Conservation (phyloP, 805 yeast species). For the Kurtzmaniella cleridarum region DNA sequence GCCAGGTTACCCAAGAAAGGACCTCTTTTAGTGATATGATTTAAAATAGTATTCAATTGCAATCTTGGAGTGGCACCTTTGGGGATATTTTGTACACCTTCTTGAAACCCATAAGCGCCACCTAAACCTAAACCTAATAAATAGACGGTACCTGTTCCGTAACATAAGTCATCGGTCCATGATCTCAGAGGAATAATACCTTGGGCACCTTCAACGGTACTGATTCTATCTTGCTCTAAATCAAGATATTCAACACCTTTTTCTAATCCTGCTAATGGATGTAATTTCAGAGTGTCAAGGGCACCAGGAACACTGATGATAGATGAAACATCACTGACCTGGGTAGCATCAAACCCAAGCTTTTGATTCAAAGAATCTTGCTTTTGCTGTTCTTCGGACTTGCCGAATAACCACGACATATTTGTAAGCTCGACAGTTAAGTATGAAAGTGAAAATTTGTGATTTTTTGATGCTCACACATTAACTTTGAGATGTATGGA, state of each 20-base stretch:
- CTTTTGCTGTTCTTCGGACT: conserved; percentile 15
- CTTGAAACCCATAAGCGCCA: conserved; percentile 82
- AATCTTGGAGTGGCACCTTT: conserved; percentile 72
- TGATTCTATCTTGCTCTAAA: conserved; percentile 72
- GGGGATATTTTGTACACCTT: conserved; percentile 78
- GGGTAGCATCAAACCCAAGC: conserved; percentile 61
- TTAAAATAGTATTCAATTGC: conserved; percentile 82
- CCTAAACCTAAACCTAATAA: conserved; percentile 82
- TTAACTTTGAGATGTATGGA: too few relatives aligned
- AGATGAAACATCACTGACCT: conserved; percentile 57
- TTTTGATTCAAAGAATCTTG: conserved; percentile 21
- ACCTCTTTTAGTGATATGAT: conserved; percentile 91
- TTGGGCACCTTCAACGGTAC: conserved; percentile 78
- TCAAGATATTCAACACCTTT: conserved; percentile 87
- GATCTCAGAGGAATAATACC: conserved; percentile 94
- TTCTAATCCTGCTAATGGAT: conserved; percentile 90
- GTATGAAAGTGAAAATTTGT: too few relatives aligned
- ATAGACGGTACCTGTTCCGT: conserved; percentile 95
- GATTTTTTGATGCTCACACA: too few relatives aligned
- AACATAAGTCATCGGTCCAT: conserved; percentile 95
- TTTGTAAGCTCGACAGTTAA: too few relatives aligned
- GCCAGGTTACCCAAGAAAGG: conserved; percentile 94
- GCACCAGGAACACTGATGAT: conserved; percentile 57
- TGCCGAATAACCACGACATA: conserved; percentile 51
- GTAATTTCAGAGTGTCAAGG: conserved; percentile 68